Evolutionary conservation across 768 basidiomycete species (phyloP).

Genomic region (Tricholoma matsutake): DNA sequence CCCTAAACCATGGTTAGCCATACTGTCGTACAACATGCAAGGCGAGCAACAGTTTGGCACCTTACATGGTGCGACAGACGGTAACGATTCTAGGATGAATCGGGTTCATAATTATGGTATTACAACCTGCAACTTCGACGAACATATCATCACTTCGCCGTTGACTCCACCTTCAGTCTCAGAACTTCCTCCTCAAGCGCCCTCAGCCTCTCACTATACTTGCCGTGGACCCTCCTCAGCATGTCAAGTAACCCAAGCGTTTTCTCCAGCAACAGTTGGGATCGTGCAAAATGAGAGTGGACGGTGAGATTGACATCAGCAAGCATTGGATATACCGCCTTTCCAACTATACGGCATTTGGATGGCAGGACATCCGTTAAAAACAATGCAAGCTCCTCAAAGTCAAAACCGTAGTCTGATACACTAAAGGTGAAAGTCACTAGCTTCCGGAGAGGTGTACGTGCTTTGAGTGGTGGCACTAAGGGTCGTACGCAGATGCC

Average conservation of each 20-base stretch:
- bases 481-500: background rate
- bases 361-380: background rate
- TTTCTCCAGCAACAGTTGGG: background rate
- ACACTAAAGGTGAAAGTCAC: background rate
- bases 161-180: background rate
- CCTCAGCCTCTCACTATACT: background rate
- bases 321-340: background rate
- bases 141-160: background rate
- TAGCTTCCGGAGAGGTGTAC: background rate
- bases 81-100: no score
- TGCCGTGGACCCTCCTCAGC: background rate
- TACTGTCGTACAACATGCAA: background rate
- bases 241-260: background rate
- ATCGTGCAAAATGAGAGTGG: background rate
- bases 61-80: no score
- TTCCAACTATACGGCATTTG: background rate
- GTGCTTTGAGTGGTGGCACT: background rate
- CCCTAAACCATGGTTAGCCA: constrained; percentile 13
- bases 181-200: background rate
- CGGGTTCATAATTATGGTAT: no score
- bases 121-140: background rate
- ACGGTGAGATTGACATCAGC: background rate
- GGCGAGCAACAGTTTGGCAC: no score
- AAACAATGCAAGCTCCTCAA: background rate
- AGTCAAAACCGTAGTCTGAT: background rate